phyloP scores from a whole-genome alignment of 2,329 filamentous ascomycete species.

The Epichloe gansuensis region DNA sequence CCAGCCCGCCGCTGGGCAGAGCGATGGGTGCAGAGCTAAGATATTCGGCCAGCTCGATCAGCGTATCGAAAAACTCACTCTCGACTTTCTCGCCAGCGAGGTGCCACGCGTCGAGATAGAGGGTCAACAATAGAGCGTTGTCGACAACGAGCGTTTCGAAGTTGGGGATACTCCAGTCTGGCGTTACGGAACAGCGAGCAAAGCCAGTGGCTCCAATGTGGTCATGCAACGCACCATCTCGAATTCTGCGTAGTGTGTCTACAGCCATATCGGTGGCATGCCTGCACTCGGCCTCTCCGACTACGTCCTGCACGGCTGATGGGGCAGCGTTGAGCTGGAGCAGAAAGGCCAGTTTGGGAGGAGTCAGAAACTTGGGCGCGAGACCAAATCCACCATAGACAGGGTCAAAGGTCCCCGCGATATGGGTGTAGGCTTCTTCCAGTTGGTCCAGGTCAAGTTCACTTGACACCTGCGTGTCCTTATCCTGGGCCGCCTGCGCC shows the following conservation, averaged over 20 bases:
- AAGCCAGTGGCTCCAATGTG: conserved; percentile 43
- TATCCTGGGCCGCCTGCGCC: conserved; percentile 10
- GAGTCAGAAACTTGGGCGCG: conserved; percentile 82
- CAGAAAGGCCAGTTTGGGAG: conserved; percentile 72
- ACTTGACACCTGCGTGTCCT: conserved; percentile 35
- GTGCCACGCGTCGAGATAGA: conserved; percentile 80
- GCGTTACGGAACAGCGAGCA: conserved; percentile 71
- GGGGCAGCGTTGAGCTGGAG: conserved; percentile 63
- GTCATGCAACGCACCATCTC: conserved; percentile 40
- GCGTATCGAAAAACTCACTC: conserved; percentile 61
- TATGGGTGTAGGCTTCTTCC: conserved; percentile 77
- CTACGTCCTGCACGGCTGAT: conserved; percentile 63
- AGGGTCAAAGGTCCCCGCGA: conserved; percentile 66
- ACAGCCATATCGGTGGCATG: conserved; percentile 68
- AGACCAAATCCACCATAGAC: conserved; percentile 67
- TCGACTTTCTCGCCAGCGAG: conserved; percentile 37
- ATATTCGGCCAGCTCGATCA: conserved; percentile 78
- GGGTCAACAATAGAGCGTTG: conserved; percentile 70
- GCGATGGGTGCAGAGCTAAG: conserved; percentile 59
- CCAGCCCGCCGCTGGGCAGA: conserved; percentile 60
- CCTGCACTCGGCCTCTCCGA: conserved; percentile 67
- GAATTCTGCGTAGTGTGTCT: conserved; percentile 64
- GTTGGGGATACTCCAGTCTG: conserved; percentile 86
- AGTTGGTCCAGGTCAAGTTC: conserved; percentile 79
- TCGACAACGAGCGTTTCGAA: conserved; percentile 97